phyloP scores from a whole-genome alignment of 179 eudicot genomes.

The Drosera spatulata region DNA sequence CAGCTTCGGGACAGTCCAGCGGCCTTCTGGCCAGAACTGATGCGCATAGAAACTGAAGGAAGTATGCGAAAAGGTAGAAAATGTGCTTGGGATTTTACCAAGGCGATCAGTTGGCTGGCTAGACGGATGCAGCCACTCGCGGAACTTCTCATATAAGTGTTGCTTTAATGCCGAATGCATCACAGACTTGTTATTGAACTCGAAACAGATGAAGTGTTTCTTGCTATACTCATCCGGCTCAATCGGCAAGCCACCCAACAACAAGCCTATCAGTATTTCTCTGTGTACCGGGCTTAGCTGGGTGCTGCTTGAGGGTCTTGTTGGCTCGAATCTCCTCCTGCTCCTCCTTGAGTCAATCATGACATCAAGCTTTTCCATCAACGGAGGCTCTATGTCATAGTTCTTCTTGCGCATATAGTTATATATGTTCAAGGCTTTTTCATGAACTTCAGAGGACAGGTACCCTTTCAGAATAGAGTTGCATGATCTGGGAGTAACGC shows the following conservation, averaged over 20 bases:
- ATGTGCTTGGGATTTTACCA: constrained; percentile 39
- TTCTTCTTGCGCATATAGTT: constrained; percentile 60
- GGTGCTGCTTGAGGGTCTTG: constrained; percentile 14
- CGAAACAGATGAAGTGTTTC: constrained; percentile 37
- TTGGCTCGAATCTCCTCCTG: constrained; percentile 30
- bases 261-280: constrained; percentile 73
- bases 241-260: constrained; percentile 66
- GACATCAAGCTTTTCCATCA: constrained; percentile 49
- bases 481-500: constrained; percentile 51
- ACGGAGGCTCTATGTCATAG: constrained; percentile 46
- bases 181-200: constrained; percentile 41
- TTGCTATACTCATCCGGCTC: constrained; percentile 34
- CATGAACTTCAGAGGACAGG: constrained; percentile 31
- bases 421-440: constrained; percentile 53
- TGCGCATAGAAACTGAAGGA: constrained; percentile 69
- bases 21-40: constrained; percentile 66
- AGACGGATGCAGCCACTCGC: constrained; percentile 62
- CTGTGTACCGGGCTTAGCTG: constrained; percentile 76
- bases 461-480: constrained; percentile 62
- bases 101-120: constrained; percentile 18
- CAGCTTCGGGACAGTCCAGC: constrained; percentile 53
- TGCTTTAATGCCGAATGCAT: constrained; percentile 48
- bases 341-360: constrained; percentile 18
- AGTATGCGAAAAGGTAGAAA: constrained; percentile 57
- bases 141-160: constrained; percentile 49